Evolutionary conservation across 2,329 filamentous ascomycete species (phyloP), one percentile per base, ranked within the genome.

Genomic region (Fusarium tjaetaba): DNA sequence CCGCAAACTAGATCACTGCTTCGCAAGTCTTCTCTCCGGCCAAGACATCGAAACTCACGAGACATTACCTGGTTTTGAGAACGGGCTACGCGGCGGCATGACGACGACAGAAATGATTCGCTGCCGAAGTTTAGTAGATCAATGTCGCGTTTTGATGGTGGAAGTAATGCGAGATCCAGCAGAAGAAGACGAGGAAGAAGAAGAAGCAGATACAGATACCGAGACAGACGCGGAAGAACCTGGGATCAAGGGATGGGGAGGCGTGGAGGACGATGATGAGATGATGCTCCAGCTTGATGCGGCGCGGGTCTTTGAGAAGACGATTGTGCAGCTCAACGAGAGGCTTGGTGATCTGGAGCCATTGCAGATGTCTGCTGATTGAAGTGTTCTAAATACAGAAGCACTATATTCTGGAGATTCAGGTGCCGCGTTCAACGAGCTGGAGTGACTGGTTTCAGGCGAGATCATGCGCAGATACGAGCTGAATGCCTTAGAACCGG

Each of bases 81-180:
- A 84, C 11, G 88, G 88, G 2, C 84, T 86, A 10, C 82, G 86
- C 2, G 89, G 91, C 1, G 92, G 94, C 2, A 92, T 94, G 85
- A 94, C 91, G 2, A 85, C 83, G 24, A 96, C 93, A 2, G 94
- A 98, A 80, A 97, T 96, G 87, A 94, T 98, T 13, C 89, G 96
- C 45, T 92, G 95, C 72, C 92, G 93, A 79, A 94, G 93, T 78
- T 84, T 97, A 36, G 93, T 95, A 1, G 93, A 97, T 79, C 89
- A 92, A 73, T 93, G 93, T 22, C 87, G 95, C 32, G 84, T 94
- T 13, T 82, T 90, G 10, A 89, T 96, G 65, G 89, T 94, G 3
- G 90, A 93, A 67, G 88, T 91, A 22, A 88, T 94, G 85, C 88
- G 87, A 0, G 79, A 80, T 3, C 79, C 80, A 1, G 84, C 85